phyloP scores from a whole-genome alignment of 1,139 yeast species.

The Yamadazyma dushanensis region DNA sequence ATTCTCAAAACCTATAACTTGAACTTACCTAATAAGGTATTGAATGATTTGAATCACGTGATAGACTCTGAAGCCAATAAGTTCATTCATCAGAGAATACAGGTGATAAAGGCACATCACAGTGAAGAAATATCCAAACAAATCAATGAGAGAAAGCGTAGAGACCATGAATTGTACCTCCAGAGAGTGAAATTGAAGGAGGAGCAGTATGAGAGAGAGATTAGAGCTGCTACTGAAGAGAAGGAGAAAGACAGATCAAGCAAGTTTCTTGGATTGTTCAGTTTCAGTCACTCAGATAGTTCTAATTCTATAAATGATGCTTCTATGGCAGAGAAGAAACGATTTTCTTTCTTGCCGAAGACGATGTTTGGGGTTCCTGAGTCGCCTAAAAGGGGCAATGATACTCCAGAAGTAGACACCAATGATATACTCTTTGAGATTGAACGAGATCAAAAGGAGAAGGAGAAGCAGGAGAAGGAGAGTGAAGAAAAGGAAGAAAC shows the following conservation, averaged over 20 bases:
- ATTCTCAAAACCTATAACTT: constrained; percentile 8
- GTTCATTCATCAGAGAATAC: constrained; percentile 42
- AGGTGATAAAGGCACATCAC: constrained; percentile 40
- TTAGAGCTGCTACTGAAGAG: constrained; percentile 27
- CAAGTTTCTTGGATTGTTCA: constrained; percentile 30
- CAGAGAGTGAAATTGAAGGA: constrained; percentile 38
- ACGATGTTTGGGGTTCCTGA: constrained; percentile 3
- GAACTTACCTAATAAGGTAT: constrained; percentile 19
- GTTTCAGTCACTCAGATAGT: constrained; percentile 7
- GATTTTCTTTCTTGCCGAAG: constrained; percentile 22
- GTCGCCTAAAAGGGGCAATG: too few species aligned
- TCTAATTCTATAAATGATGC: neutral
- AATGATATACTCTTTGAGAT: too few species aligned
- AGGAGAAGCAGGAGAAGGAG: neutral
- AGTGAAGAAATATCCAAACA: constrained; percentile 38
- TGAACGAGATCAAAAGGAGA: neutral
- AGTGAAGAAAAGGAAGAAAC: constrained; percentile 3
- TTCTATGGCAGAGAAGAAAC: constrained; percentile 10
- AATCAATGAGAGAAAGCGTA: constrained; percentile 41
- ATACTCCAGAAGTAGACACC: too few species aligned
- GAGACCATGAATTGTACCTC: constrained; percentile 42
- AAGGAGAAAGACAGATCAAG: constrained; percentile 19
- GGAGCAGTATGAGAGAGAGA: constrained; percentile 39
- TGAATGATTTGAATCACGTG: constrained; percentile 26
- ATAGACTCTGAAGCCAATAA: constrained; percentile 40